These are phyloP conservation scores for Saccharomyces eubayanus DNA, from an alignment of 805 yeast species.

Conservation along the genomic window DNA sequence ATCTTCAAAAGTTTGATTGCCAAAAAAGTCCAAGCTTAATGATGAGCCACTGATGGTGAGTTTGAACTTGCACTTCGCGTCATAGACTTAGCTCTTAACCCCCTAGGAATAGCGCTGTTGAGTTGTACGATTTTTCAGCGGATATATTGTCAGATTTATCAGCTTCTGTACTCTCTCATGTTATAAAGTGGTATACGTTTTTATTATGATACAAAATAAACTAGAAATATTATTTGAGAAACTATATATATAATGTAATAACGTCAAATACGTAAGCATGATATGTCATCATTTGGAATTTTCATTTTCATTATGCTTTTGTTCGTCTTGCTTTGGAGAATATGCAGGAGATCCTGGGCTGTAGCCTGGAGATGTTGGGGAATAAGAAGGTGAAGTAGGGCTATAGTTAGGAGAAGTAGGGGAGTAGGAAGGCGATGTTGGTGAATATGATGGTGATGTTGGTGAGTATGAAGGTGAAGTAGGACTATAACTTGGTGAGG, in stretches of 20 bases:
- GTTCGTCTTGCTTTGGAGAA: slow-evolving; percentile 32
- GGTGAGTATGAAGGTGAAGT: slow-evolving; percentile 40
- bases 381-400: slow-evolving; percentile 63
- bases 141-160: neutral
- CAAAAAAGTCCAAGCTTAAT: slow-evolving; percentile 33
- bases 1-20: slow-evolving; percentile 84
- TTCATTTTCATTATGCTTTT: slow-evolving; percentile 14
- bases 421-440: slow-evolving; percentile 67
- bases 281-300: neutral
- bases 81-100: neutral
- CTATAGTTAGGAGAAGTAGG: slow-evolving; percentile 63
- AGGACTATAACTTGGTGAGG: slow-evolving; percentile 46
- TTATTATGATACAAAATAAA: neutral
- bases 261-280: slow-evolving; percentile 4
- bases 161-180: neutral
- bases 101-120: neutral
- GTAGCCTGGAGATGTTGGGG: slow-evolving; percentile 37
- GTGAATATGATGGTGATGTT: slow-evolving; percentile 64
- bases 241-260: neutral
- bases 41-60: neutral
- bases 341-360: slow-evolving; percentile 71
- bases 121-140: neutral
- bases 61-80: neutral
- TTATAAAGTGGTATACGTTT: neutral
- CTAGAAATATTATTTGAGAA: neutral